Conservation (phyloP, 225 moss, liverwort and hornwort species). For the Asterella californica region DNA sequence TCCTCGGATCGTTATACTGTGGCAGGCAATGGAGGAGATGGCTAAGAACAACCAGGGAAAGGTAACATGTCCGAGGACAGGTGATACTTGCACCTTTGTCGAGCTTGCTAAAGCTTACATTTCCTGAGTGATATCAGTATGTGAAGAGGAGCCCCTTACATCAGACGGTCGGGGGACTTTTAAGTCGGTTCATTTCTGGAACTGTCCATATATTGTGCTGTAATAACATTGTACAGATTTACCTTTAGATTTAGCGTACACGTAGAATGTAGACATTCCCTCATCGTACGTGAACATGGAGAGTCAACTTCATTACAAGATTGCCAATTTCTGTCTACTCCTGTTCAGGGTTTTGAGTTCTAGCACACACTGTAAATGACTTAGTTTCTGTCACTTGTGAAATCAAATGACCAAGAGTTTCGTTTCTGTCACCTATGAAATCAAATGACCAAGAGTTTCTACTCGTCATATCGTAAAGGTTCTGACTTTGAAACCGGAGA, state of each 20-base stretch:
- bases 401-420: too few relatives aligned
- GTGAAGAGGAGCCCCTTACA: neutral
- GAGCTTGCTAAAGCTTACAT: constrained; percentile 96
- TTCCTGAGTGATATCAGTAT: constrained; percentile 47
- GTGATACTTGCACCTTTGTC: constrained; percentile 55
- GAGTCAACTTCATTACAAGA: too few relatives aligned
- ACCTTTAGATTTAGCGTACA: neutral
- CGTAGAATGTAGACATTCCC: too few relatives aligned
- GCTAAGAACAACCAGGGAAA: constrained; percentile 79
- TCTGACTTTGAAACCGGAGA: too few relatives aligned
- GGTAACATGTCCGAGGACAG: constrained; percentile 88
- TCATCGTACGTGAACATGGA: too few relatives aligned
- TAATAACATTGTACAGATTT: constrained; percentile 37
- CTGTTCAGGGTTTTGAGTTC: too few relatives aligned
- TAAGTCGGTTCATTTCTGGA: constrained; percentile 9
- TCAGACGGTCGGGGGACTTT: constrained; percentile 1
- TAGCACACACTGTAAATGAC: too few relatives aligned
- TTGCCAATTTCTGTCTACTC: too few relatives aligned
- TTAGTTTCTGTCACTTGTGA: too few relatives aligned
- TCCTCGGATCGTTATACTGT: neutral
- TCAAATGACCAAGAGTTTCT: too few relatives aligned
- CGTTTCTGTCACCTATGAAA: too few relatives aligned
- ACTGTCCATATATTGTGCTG: constrained; percentile 14
- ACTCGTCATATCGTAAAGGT: too few relatives aligned
- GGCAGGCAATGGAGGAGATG: constrained; percentile 98